A percentile compares a stretch with the other conserved stretches of the same genome.
These are phyloP conservation scores for Hondaea fermentalgiana DNA, from an alignment of 108 stramenopile species.

Conservation along the genomic window DNA sequence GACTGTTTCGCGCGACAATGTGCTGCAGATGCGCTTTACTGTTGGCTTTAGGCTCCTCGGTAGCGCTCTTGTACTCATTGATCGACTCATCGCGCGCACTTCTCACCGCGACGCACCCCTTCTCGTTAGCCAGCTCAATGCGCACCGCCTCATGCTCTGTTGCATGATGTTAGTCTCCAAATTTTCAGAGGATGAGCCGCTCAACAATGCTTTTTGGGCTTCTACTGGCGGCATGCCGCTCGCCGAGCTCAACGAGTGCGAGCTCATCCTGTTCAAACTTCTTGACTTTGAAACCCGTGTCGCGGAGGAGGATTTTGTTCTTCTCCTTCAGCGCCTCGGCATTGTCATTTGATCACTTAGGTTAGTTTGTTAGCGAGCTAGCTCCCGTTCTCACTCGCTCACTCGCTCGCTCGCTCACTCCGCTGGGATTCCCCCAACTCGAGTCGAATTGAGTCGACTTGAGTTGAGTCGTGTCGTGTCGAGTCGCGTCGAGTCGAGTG, in stretches of 20 bases:
- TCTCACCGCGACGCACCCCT: neutral
- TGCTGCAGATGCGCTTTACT: neutral
- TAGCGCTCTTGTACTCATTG: neutral
- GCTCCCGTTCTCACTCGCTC: too few species aligned
- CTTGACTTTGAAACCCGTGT: neutral
- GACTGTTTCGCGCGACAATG: neutral
- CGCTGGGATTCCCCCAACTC: too few species aligned
- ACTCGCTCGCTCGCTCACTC: too few species aligned
- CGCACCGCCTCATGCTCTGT: neutral
- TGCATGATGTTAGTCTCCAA: neutral
- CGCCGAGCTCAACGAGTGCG: neutral
- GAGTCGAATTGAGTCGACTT: too few species aligned
- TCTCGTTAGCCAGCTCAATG: neutral
- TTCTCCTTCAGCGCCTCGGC: neutral
- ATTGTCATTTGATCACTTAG: neutral
- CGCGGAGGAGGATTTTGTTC: neutral
- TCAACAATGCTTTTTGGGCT: slow-evolving; percentile 15
- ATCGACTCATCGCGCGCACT: neutral
- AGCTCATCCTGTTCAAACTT: neutral
- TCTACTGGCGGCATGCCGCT: neutral
- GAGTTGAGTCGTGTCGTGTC: too few species aligned
- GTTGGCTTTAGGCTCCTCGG: neutral
- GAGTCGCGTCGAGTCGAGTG: too few species aligned
- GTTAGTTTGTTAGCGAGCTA: too few species aligned
- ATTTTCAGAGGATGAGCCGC: neutral